Base-by-base conservation (phyloP, 2,329 filamentous ascomycete species). In the Aspergillus bombycis region DNA sequence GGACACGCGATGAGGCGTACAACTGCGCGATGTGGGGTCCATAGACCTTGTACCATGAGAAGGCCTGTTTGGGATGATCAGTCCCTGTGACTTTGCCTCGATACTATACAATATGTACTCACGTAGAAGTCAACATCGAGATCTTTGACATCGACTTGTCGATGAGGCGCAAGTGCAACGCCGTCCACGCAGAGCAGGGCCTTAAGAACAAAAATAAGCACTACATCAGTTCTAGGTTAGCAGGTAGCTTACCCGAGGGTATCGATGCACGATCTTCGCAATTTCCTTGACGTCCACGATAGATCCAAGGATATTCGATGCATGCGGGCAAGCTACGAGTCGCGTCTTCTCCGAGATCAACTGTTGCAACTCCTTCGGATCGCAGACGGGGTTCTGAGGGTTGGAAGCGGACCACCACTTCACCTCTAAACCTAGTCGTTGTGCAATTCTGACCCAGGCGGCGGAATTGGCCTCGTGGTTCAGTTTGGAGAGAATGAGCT, bases 11-110 rank as follows among this genome's bases (percentile, higher is more conserved):
- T 28, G 86, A 86, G 6, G 85, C 89, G 72, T 92, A 94, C 1
- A 94, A 79, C 66, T 89, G 85, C 0, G 90, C 84, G 1, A 93
- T 82, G 68, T 94, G 91, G 1, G 91, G 91, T 0, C 91, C 91
- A 72, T 91, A 94, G 1, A 93, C 86, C 75, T 94, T 94, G 78
- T 94, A 94, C 91, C 91, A 94, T 0, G 85, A 89, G 72, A 94
- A 92, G n/a, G 83, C 79, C 72, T 75, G 36, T 26, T 2, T 45
- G 19, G 16, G 23, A 41, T n/a, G 26, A 30, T 32, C 26, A 28
- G 14, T 72, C 2, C 3, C 23, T 57, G 43, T 14, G 14, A 34
- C 9, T 12, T 16, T 32, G 41, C 19, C 7, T n/a, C 21, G 38
- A n/a, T 30, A n/a, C n/a, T n/a, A 34, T 7, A 10, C 3, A n/a